phyloP scores from a whole-genome alignment of 495 filamentous ascomycete genomes.

The Aspergillus campestris region DNA sequence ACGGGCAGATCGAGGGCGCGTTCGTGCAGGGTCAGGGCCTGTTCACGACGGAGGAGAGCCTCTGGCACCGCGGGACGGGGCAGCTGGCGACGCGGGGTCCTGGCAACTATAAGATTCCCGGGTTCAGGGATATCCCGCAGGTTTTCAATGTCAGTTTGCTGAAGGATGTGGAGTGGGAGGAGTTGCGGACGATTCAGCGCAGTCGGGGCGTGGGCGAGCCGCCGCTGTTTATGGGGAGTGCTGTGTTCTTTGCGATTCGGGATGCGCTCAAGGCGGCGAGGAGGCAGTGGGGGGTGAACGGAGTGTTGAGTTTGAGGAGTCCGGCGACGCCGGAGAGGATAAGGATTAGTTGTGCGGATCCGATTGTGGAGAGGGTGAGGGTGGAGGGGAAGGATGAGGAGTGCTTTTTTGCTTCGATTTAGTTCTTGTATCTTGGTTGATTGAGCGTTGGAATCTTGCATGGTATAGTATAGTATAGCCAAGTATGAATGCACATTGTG shows the following conservation, averaged over 20 bases:
- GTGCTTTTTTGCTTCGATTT: slow-evolving; percentile 77
- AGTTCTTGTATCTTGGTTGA: background rate
- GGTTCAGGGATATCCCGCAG: slow-evolving; percentile 94
- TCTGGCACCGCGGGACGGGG: slow-evolving; percentile 73
- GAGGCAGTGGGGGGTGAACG: slow-evolving; percentile 36
- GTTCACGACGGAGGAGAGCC: slow-evolving; percentile 92
- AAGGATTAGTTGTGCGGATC: slow-evolving; percentile 73
- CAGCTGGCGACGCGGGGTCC: slow-evolving; percentile 84
- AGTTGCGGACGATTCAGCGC: slow-evolving; percentile 87
- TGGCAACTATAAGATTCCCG: slow-evolving; percentile 91
- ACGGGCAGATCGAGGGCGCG: slow-evolving; percentile 95
- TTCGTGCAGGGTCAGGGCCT: slow-evolving; percentile 93
- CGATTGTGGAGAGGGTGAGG: slow-evolving; percentile 67
- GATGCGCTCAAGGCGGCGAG: slow-evolving; percentile 33
- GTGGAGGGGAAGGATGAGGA: slow-evolving; percentile 77
- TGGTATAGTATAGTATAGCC: no score
- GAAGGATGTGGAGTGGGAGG: slow-evolving; percentile 90
- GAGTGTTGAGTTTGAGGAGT: slow-evolving; percentile 37
- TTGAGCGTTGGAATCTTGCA: background rate
- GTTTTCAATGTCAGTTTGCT: slow-evolving; percentile 85
- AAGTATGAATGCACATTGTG: no score
- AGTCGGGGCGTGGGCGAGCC: slow-evolving; percentile 83
- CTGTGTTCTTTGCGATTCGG: slow-evolving; percentile 73
- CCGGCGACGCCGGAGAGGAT: slow-evolving; percentile 80
- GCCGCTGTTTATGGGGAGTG: slow-evolving; percentile 90